These are phyloP conservation scores for Macroventuria anomochaeta DNA, from an alignment of 2,329 filamentous ascomycete genomes.

Conservation along the genomic window DNA sequence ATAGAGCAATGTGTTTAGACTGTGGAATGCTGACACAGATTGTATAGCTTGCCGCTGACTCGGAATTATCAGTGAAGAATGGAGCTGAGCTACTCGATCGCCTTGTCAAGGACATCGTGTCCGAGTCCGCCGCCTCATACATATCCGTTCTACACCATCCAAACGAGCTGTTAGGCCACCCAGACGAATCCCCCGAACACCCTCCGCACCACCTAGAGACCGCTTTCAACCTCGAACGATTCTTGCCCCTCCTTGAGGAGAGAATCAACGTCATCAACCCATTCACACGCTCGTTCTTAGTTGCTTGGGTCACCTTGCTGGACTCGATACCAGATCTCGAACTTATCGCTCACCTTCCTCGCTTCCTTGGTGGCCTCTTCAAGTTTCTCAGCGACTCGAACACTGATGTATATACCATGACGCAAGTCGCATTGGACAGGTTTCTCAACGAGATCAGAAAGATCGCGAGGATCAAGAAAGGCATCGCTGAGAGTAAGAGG, in stretches of 20 bases:
- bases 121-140: constrained; percentile 93
- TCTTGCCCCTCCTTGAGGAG: constrained; percentile 92
- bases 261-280: constrained; percentile 94
- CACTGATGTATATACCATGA: constrained; percentile 91
- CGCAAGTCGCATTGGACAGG: constrained; percentile 84
- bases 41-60: constrained; percentile 85
- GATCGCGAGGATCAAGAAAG: constrained; percentile 90
- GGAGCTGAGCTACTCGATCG: constrained; percentile 94
- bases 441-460: constrained; percentile 94
- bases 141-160: constrained; percentile 81
- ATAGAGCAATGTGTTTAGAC: not conserved
- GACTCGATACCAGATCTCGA: constrained; percentile 98
- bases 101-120: constrained; percentile 93
- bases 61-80: constrained; percentile 96
- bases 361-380: constrained; percentile 87
- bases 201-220: constrained; percentile 65
- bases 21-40: constrained; percentile 26
- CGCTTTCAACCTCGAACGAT: constrained; percentile 87
- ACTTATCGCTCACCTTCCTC: constrained; percentile 88
- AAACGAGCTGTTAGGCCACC: constrained; percentile 59
- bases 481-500: constrained; percentile 84
- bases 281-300: constrained; percentile 91
- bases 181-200: constrained; percentile 27
- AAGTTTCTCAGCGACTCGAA: constrained; percentile 93
- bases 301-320: constrained; percentile 92